Percentiles rank a stretch among this genome's conserved stretches.
Evolutionary conservation across 2,329 filamentous ascomycete genomes (phyloP).

Genomic region (Tolypocladium ophioglossoides): DNA sequence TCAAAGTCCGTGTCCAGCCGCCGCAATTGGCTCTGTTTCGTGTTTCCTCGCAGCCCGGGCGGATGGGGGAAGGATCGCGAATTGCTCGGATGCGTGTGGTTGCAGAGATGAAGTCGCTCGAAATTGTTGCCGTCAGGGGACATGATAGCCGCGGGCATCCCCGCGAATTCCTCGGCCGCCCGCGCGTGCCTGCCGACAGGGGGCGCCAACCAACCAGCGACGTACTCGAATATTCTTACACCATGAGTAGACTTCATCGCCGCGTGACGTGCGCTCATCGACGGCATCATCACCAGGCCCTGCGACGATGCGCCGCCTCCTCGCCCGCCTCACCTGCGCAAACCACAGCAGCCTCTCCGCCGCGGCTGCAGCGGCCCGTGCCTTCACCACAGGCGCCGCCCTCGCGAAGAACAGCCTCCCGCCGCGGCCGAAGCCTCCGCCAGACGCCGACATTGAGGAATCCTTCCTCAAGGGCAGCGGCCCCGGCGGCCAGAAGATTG

Average conservation of each 20-base stretch:
- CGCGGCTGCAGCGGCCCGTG: slow-evolving; percentile 1
- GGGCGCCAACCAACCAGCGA: neutral
- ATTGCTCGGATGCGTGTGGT: neutral
- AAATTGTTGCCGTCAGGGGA: neutral
- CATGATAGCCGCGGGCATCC: neutral
- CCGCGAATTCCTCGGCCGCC: neutral
- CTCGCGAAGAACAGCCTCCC: slow-evolving; percentile 49
- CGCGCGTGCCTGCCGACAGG: neutral
- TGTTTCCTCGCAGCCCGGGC: neutral
- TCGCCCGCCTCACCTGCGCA: neutral
- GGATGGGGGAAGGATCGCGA: neutral
- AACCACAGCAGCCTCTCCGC: neutral
- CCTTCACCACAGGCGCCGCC: slow-evolving; percentile 21
- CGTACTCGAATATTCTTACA: too few relatives aligned
- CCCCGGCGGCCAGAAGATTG: slow-evolving; percentile 92
- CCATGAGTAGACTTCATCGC: neutral
- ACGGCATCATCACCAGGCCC: neutral
- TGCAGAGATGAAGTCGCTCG: neutral
- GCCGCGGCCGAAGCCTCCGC: slow-evolving; percentile 59
- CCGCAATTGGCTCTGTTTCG: neutral
- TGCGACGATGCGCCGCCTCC: neutral
- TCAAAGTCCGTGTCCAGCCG: neutral
- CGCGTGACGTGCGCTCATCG: neutral
- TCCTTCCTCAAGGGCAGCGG: slow-evolving; percentile 84
- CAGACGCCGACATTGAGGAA: slow-evolving; percentile 72